Evolutionary conservation across 805 yeast genomes (phyloP).

Genomic region (Myxozyma neotropica): DNA sequence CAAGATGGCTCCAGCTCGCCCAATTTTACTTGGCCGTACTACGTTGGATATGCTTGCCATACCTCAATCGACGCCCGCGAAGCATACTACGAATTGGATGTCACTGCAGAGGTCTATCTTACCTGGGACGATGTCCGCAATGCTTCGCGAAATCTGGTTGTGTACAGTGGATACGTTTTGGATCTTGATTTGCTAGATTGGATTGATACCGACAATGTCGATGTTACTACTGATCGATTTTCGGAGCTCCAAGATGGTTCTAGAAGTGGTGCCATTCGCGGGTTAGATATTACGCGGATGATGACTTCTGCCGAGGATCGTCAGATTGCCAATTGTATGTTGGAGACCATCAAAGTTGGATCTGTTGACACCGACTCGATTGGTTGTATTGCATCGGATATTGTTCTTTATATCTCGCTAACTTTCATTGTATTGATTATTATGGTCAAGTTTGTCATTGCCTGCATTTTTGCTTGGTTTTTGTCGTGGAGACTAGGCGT

Average conservation of each 20-base stretch:
- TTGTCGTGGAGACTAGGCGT: slow-evolving; percentile 80
- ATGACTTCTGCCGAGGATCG: slow-evolving; percentile 67
- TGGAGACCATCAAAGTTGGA: slow-evolving; percentile 87
- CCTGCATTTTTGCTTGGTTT: slow-evolving; percentile 87
- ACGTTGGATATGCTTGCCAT: slow-evolving; percentile 90
- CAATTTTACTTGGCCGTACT: slow-evolving; percentile 62
- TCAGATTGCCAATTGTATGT: slow-evolving; percentile 74
- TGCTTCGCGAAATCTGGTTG: slow-evolving; percentile 73
- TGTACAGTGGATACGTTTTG: slow-evolving; percentile 84
- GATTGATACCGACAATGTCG: slow-evolving; percentile 68
- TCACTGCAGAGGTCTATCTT: slow-evolving; percentile 76
- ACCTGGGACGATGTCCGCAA: slow-evolving; percentile 85
- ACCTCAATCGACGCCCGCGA: slow-evolving; percentile 70
- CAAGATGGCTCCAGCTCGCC: slow-evolving; percentile 74
- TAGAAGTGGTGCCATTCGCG: slow-evolving; percentile 57
- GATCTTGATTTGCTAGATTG: slow-evolving; percentile 78
- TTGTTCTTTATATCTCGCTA: slow-evolving; percentile 78
- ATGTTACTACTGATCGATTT: slow-evolving; percentile 68
- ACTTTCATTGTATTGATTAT: slow-evolving; percentile 84
- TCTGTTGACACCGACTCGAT: slow-evolving; percentile 83
- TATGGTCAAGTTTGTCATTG: slow-evolving; percentile 73
- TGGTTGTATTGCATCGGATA: slow-evolving; percentile 90
- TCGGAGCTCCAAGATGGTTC: slow-evolving; percentile 52
- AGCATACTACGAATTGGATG: slow-evolving; percentile 61
- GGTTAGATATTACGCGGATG: slow-evolving; percentile 80